Evolutionary conservation across 768 basidiomycete species (phyloP).

Genomic region (Psilocybe cyanescens): DNA sequence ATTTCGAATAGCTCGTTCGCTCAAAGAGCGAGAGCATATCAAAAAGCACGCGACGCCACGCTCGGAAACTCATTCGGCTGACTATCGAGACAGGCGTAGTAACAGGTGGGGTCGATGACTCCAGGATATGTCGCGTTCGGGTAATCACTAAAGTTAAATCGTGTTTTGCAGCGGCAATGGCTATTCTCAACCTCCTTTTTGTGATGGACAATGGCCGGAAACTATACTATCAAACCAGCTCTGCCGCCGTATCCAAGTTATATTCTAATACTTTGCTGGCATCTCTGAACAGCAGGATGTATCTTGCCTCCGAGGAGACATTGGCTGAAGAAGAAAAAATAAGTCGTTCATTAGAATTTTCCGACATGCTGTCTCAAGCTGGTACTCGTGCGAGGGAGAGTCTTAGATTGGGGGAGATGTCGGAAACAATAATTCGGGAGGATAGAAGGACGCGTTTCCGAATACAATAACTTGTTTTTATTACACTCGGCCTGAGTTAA

Average conservation of each 20-base stretch:
- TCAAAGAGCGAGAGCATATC: no score
- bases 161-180: neutral
- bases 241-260: neutral
- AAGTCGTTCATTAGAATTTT: neutral
- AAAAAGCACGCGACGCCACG: neutral
- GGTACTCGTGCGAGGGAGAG: neutral
- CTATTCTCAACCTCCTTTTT: neutral
- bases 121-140: no score
- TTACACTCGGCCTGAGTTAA: neutral
- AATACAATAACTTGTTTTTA: neutral
- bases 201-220: neutral
- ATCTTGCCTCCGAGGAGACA: neutral
- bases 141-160: neutral
- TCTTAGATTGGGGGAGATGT: neutral
- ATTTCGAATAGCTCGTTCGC: neutral
- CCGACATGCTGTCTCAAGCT: neutral
- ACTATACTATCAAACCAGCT: slow-evolving; percentile 1
- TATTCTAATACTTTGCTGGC: slow-evolving; percentile 5
- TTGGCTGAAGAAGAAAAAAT: neutral
- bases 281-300: neutral
- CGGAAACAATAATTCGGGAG: neutral
- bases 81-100: slow-evolving; percentile 1
- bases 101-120: neutral
- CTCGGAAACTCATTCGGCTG: neutral
- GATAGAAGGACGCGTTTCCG: neutral